Conservation (phyloP, 225 moss, liverwort and hornwort species). For the Pleurozium schreberi region DNA sequence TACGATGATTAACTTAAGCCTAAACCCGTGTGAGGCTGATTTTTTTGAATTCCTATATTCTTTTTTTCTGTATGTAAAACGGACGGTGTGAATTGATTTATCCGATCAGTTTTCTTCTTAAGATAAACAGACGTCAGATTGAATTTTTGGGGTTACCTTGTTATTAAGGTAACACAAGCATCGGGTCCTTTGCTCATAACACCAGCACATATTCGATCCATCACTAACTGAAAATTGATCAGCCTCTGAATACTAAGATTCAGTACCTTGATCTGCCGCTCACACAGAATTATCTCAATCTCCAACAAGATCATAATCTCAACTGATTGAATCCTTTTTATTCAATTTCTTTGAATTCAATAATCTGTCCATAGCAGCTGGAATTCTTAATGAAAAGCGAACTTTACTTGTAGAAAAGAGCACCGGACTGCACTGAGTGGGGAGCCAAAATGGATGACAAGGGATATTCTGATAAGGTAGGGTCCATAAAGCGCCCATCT, state of each 20-base stretch:
- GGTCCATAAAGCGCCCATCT: too few species aligned
- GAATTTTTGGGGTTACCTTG: not conserved
- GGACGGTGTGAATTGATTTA: not conserved
- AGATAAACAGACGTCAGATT: not conserved
- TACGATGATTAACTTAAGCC: too few species aligned
- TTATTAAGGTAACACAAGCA: not conserved
- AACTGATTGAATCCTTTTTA: constrained; percentile 1
- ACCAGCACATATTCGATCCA: not conserved
- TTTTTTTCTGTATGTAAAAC: not conserved
- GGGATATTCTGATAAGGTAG: too few species aligned
- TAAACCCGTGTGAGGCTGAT: not conserved
- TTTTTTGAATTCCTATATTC: not conserved
- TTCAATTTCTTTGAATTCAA: not conserved
- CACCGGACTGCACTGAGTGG: too few species aligned
- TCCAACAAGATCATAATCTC: constrained; percentile 20
- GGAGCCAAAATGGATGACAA: too few species aligned
- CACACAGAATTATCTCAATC: constrained; percentile 18
- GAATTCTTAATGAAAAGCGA: not conserved
- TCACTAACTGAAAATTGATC: constrained; percentile 12
- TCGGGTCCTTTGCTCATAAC: not conserved
- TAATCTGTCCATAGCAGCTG: not conserved
- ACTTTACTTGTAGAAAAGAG: not conserved
- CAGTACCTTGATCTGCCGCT: constrained; percentile 25
- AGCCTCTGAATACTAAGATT: not conserved
- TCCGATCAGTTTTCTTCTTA: not conserved